Evolutionary conservation across 371 early-diverging fungal species (phyloP).

Genomic region (Mucor lusitanicus): DNA sequence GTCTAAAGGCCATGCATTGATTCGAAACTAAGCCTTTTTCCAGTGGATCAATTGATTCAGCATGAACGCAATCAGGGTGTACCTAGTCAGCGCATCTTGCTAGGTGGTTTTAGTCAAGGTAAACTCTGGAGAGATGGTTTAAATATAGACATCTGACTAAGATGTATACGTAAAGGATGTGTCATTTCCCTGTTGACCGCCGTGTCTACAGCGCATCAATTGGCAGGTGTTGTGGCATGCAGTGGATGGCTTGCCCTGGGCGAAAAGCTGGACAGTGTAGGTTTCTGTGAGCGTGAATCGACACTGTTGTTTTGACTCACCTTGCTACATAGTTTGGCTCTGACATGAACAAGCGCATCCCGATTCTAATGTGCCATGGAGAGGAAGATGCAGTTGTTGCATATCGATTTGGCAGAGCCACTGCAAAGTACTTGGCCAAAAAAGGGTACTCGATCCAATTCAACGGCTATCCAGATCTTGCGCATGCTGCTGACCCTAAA

Average conservation of each 20-base stretch:
- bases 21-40: not conserved
- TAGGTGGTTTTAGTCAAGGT: constrained; percentile 22
- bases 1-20: not conserved
- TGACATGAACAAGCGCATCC: constrained; percentile 4
- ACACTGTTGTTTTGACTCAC: not conserved
- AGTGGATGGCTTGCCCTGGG: constrained; percentile 12
- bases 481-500: constrained; percentile 12
- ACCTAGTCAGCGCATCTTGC: constrained; percentile 8
- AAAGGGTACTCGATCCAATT: constrained; percentile 9
- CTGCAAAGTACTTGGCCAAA: constrained; percentile 3
- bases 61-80: constrained; percentile 7
- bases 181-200: constrained; percentile 13
- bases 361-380: constrained; percentile 17
- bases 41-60: constrained; percentile 12
- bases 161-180: not conserved
- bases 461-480: constrained; percentile 9
- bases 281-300: not conserved
- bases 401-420: constrained; percentile 7
- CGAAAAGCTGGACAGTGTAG: constrained; percentile 1
- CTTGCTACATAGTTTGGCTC: not conserved
- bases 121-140: not conserved
- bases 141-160: not conserved
- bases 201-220: not conserved
- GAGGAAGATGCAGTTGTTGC: constrained; percentile 9
- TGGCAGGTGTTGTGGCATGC: constrained; percentile 11